Evolutionary conservation across 345 rosid genomes (phyloP), one percentile per base, ranked within the genome.

Genomic region (Hibiscus syriacus): DNA sequence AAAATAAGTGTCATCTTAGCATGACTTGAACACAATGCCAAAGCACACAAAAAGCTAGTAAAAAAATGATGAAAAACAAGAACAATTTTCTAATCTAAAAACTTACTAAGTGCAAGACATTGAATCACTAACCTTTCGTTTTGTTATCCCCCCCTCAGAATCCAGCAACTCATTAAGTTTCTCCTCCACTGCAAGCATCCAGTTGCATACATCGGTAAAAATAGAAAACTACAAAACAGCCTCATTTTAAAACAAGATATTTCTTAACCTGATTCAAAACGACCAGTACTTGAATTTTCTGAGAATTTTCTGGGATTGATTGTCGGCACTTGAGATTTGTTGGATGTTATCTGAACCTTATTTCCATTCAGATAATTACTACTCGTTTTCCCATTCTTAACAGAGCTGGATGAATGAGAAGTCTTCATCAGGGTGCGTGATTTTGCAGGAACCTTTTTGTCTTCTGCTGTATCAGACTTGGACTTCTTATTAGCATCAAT

Each of bases 121-220:
- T 53, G 41, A 57, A 75, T 43, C 39, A 60, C 46, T 3, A 30
- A 58, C 72, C 99, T 81, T 85, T 91, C 68, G 89, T 82, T 79
- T 89, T 86, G 85, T 89, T 49, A 94, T 86, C 49, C 99, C 99
- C 71, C 99, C 98, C 62, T 78, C 93, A 66, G 64, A 80, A 83
- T 91, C 99, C 83, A 94, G 88, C 83, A 94, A 75, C 75, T 94
- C 99, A 70, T 92, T 94, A 49, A 94, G 85, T 81, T 92, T 94
- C 84, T 83, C 99, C 72, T 91, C 90, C 77, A 94, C 99, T 94
- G 93, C 78, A 78, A 72, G 67, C 14, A 73, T 32, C 48, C 54
- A 60, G 68, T 11, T 30, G 34, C 29, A 55, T n/a, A 67, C 58
- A 60, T 53, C 32, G 26, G 48, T 25, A 68, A 12, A 30, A 39